phyloP scores from a whole-genome alignment of 2,329 filamentous ascomycete genomes.

The Botrytis hyacinthi region DNA sequence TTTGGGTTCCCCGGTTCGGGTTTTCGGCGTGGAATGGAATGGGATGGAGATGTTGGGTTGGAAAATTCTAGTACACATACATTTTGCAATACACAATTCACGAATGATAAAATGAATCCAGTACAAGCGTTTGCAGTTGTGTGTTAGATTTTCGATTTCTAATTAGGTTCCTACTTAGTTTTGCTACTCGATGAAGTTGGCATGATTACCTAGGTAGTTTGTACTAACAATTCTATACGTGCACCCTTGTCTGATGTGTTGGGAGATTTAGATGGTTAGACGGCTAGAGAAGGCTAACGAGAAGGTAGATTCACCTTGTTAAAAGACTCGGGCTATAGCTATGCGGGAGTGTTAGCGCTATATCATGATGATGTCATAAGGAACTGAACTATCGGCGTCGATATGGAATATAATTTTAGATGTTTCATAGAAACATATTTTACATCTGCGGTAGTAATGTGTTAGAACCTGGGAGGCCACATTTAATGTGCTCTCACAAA shows the following conservation, averaged over 20 bases:
- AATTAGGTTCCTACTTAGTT: not conserved
- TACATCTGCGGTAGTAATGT: not conserved
- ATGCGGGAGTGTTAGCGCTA: not conserved
- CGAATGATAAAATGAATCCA: not conserved
- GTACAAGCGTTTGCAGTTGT: not conserved
- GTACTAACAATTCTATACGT: not conserved
- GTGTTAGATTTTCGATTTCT: not conserved
- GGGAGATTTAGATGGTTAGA: not conserved
- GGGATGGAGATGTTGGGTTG: not conserved
- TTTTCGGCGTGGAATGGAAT: not conserved
- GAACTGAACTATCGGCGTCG: not conserved
- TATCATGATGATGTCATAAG: not conserved
- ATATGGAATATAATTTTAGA: not conserved
- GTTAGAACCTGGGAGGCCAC: not conserved
- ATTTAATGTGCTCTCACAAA: no score
- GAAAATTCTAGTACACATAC: not conserved
- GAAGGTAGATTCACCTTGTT: no score
- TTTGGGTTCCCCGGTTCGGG: not conserved
- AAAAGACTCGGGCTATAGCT: not conserved
- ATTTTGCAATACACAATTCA: not conserved
- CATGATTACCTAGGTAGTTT: not conserved
- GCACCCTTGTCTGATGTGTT: not conserved
- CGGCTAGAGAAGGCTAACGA: not conserved
- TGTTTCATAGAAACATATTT: not conserved
- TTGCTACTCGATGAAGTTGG: not conserved